Evolutionary conservation across 371 early-diverging fungal species (phyloP).

Genomic region (Mucor mucedo): DNA sequence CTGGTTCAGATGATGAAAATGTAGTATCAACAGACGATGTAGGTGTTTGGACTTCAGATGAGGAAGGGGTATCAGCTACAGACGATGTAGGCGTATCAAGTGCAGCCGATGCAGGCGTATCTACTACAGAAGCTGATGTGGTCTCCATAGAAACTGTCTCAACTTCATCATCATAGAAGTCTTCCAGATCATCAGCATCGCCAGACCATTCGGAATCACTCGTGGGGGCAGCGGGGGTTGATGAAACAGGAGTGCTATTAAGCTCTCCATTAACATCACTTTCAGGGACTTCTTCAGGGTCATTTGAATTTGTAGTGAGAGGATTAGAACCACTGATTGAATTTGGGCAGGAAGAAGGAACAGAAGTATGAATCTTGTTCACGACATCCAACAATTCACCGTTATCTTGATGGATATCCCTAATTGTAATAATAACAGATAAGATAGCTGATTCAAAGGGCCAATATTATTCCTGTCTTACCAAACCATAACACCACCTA

Average conservation of each 20-base stretch:
- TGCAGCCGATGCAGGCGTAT: neutral
- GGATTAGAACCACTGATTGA: neutral
- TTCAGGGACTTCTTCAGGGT: neutral
- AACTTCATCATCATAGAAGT: slow-evolving; percentile 11
- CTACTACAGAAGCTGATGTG: neutral
- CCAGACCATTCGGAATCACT: too few relatives aligned
- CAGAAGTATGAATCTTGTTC: slow-evolving; percentile 36
- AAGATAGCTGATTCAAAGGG: neutral
- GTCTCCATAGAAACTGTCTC: neutral
- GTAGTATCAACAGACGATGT: too few relatives aligned
- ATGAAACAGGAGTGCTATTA: too few relatives aligned
- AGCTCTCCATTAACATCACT: neutral
- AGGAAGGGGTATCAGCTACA: neutral
- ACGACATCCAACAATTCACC: slow-evolving; percentile 55
- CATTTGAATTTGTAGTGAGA: neutral
- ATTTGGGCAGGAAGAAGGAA: slow-evolving; percentile 3
- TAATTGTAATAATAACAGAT: slow-evolving; percentile 4
- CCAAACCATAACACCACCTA: slow-evolving; percentile 74
- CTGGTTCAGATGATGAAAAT: too few relatives aligned
- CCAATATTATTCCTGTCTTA: slow-evolving; percentile 25
- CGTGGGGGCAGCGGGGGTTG: neutral
- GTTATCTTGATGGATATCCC: slow-evolving; percentile 62
- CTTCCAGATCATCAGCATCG: neutral
- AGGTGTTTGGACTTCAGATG: neutral
- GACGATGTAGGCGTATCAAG: neutral